Conservation (phyloP, 2,329 filamentous ascomycete species). For the Monilinia laxa region DNA sequence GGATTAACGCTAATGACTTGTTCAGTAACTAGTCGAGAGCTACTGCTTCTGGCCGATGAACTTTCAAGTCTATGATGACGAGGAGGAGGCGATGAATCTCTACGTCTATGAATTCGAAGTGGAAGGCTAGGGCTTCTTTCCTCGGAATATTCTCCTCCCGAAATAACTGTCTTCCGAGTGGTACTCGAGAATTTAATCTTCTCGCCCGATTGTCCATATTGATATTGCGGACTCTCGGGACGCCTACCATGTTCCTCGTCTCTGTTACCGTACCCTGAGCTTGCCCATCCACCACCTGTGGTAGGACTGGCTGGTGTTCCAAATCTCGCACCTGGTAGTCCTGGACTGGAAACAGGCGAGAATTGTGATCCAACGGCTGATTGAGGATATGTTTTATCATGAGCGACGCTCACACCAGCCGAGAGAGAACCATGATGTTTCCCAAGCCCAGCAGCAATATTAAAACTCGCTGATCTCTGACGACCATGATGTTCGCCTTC, state of each 20-base stretch:
- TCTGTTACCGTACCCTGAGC: slow-evolving; percentile 19
- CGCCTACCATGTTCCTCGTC: slow-evolving; percentile 28
- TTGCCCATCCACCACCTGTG: slow-evolving; percentile 5
- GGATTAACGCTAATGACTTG: slow-evolving; percentile 39
- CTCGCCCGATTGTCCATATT: slow-evolving; percentile 44
- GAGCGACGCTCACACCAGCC: slow-evolving; percentile 31
- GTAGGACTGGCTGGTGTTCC: slow-evolving; percentile 10
- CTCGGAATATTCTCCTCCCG: slow-evolving; percentile 24
- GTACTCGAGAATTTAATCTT: slow-evolving; percentile 40
- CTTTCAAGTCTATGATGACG: slow-evolving; percentile 22
- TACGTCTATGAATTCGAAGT: slow-evolving; percentile 21
- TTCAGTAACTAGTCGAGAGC: slow-evolving; percentile 29
- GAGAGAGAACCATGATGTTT: slow-evolving; percentile 30
- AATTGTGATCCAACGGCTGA: slow-evolving; percentile 13
- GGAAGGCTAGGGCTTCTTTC: slow-evolving; percentile 27
- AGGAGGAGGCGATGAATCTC: slow-evolving; percentile 14
- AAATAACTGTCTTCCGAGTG: slow-evolving; percentile 29
- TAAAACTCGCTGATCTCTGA: slow-evolving; percentile 35
- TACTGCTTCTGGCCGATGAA: slow-evolving; percentile 24
- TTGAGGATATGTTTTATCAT: slow-evolving; percentile 28
- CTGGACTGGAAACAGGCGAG: not conserved
- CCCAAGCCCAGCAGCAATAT: slow-evolving; percentile 28
- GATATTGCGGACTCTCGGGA: slow-evolving; percentile 40
- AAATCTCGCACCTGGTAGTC: slow-evolving; percentile 13
- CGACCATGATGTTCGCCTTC: slow-evolving; percentile 29